A percentile compares a stretch with the other conserved stretches of the same genome.
Evolutionary conservation across 768 basidiomycete species (phyloP).

Genomic region (Mycena leptocephala): DNA sequence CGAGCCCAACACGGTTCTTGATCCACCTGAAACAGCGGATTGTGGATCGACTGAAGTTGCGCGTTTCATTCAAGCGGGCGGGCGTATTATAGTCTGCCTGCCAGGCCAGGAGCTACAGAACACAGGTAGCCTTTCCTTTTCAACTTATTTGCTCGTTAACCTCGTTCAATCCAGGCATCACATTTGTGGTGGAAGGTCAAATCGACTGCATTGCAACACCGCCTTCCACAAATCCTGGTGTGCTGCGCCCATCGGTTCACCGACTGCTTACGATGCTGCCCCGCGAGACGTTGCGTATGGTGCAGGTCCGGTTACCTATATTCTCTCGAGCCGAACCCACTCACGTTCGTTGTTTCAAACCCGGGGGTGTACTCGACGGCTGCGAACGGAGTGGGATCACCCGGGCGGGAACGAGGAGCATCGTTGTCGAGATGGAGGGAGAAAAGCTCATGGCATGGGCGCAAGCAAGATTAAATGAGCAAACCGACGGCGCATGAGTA

Average conservation of each 20-base stretch:
- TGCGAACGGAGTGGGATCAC: neutral
- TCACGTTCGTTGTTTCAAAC: neutral
- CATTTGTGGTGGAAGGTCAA: neutral
- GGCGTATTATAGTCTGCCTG: neutral
- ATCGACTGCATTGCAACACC: neutral
- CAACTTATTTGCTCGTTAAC: neutral
- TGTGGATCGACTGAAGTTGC: neutral
- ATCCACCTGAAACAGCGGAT: neutral
- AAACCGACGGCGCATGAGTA: too few relatives aligned
- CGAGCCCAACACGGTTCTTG: neutral
- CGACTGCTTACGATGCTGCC: constrained; percentile 2
- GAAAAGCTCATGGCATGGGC: neutral
- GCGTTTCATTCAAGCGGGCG: neutral
- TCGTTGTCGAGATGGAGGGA: neutral
- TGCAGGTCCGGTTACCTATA: neutral
- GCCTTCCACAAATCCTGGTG: neutral
- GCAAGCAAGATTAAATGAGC: neutral
- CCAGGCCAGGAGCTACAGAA: neutral
- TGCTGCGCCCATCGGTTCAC: constrained; percentile 6
- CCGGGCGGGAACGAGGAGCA: neutral
- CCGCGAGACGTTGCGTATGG: constrained; percentile 3
- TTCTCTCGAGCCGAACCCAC: neutral
- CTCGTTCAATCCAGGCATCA: neutral
- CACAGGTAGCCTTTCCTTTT: neutral
- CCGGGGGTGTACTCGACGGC: neutral